phyloP scores from a whole-genome alignment of 352 stramenopile genomes.

The Globisporangium carolinianum region DNA sequence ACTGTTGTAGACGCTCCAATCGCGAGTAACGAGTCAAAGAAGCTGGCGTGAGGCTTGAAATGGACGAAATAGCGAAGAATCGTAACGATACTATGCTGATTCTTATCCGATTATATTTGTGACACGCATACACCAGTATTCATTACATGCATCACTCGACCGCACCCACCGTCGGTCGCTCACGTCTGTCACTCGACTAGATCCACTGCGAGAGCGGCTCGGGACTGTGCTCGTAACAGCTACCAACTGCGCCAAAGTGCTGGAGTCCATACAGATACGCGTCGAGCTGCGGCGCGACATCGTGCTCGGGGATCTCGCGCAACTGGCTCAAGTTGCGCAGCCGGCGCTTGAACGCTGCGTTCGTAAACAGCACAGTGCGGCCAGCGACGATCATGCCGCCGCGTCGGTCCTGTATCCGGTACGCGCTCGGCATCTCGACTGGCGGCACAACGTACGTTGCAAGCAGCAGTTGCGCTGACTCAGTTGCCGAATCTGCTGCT shows the following conservation, averaged over 20 bases:
- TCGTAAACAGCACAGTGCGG: conserved; percentile 45
- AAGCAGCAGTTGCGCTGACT: not conserved
- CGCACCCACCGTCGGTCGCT: no score
- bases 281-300: not conserved
- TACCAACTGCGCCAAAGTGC: not conserved
- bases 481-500: not conserved
- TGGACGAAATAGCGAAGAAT: no score
- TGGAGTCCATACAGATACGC: not conserved
- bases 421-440: conserved; percentile 42
- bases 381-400: conserved; percentile 45
- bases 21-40: not conserved
- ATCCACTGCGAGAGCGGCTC: conserved; percentile 11
- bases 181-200: not conserved
- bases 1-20: no score
- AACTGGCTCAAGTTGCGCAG: conserved; percentile 32
- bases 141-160: no score
- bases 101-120: no score
- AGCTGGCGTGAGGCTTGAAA: not conserved
- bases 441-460: conserved; percentile 27
- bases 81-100: no score
- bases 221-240: not conserved
- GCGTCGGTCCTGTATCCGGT: conserved; percentile 39
- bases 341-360: conserved; percentile 47
- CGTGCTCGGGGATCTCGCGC: conserved; percentile 26
- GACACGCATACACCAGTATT: no score